Conservation (phyloP, 2,329 filamentous ascomycete species). For the Whalleya microplaca region DNA sequence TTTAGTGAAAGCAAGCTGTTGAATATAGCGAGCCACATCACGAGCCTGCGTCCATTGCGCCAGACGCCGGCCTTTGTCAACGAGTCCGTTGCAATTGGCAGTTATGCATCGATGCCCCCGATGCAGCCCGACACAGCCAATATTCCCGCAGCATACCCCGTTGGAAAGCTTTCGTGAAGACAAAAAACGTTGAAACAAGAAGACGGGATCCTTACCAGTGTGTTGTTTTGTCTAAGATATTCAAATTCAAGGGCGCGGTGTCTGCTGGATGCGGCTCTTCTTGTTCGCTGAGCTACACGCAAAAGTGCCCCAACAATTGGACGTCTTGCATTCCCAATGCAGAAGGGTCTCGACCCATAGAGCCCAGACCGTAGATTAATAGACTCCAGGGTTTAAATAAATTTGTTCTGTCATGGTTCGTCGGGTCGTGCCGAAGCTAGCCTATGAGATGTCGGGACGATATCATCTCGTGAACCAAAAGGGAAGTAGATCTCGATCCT, state of each 20-base stretch:
- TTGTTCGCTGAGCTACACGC: constrained; percentile 4
- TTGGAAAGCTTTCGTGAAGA: constrained; percentile 43
- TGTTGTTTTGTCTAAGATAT: background rate
- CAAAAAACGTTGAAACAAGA: background rate
- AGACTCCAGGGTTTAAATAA: constrained; percentile 20
- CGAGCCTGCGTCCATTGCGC: constrained; percentile 49
- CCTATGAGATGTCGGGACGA: constrained; percentile 7
- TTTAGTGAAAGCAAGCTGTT: constrained; percentile 60
- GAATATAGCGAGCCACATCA: constrained; percentile 55
- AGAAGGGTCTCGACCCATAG: constrained; percentile 10
- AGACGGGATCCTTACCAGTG: constrained; percentile 1
- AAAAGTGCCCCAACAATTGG: background rate
- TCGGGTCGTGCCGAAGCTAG: constrained; percentile 10
- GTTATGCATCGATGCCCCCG: constrained; percentile 47
- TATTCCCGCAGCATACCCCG: constrained; percentile 50
- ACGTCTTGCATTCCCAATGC: constrained; percentile 1
- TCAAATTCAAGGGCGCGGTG: background rate
- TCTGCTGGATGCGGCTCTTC: constrained; percentile 14
- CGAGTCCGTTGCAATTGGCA: constrained; percentile 41
- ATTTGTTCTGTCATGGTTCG: constrained; percentile 11
- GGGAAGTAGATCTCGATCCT: constrained; percentile 27
- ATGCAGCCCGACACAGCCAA: constrained; percentile 47
- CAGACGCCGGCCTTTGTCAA: constrained; percentile 51
- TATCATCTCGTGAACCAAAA: constrained; percentile 3
- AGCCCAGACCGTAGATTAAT: constrained; percentile 8